Conservation (phyloP, 441 rosid genomes). For the Rhodomyrtus psidioides region DNA sequence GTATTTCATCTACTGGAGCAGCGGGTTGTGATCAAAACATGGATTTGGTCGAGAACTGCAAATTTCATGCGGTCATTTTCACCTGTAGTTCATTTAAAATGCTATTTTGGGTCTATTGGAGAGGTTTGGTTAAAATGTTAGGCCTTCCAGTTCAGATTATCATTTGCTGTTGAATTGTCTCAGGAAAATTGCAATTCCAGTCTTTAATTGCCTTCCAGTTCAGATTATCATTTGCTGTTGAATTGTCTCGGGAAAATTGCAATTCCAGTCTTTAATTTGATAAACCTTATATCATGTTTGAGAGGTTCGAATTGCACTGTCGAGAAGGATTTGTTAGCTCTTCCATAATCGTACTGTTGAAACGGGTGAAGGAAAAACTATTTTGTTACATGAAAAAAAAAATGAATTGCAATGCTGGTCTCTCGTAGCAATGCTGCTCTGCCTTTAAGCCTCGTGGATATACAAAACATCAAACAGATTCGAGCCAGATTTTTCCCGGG, state of each 20-base stretch:
- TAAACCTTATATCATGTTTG: neutral
- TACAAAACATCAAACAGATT: neutral
- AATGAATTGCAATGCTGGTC: neutral
- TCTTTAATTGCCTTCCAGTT: neutral
- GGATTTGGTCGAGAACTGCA: neutral
- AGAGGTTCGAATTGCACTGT: neutral
- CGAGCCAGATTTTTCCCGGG: neutral
- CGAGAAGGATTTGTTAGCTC: neutral
- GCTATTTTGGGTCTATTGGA: neutral
- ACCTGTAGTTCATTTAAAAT: neutral
- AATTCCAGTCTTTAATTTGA: neutral
- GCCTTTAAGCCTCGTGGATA: neutral
- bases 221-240: neutral
- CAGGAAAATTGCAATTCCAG: neutral
- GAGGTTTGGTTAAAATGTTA: neutral
- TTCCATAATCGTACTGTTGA: neutral
- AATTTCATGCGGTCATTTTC: neutral
- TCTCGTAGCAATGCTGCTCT: neutral
- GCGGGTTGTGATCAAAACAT: neutral
- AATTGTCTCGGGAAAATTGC: neutral
- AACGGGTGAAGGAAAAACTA: neutral
- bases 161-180: neutral
- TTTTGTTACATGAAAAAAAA: neutral
- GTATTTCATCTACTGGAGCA: neutral
- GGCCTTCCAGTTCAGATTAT: neutral